Evolutionary conservation across 768 basidiomycete species (phyloP), one percentile per base, ranked within the genome.

Genomic region (Pisolithus orientalis): DNA sequence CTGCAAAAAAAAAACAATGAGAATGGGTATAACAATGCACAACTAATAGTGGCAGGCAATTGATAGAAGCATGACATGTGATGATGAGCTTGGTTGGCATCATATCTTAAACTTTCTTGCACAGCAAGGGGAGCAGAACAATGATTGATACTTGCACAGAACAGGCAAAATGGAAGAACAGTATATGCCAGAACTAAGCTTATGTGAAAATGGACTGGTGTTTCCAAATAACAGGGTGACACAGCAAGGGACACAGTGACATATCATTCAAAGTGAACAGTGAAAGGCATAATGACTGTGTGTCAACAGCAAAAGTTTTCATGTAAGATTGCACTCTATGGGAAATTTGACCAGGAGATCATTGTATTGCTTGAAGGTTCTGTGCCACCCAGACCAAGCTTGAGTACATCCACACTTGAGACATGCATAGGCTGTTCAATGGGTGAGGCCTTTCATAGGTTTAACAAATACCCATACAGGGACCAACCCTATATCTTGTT

Each of bases 401-500:
- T 71, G 40, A 87, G 75, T 7, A 78, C 82, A 6, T 64, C 52
- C 11, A 62, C 49, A 54, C 83, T 85, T 40, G 72, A 65, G 47
- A 72, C 79, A 28, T 88, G 78, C 58, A 85, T 69, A 1, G 88
- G 87, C 21, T 87, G 75, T 57, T 82, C 79, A 5, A 80, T 75
- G n/a, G 38, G 73, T 67, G 50, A 84, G 70, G 4, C 83, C 84
- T 54, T 79, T 77, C 44, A 77, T 74, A 32, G 83, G 78, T 59
- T 80, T 82, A 56, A 80, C 51, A 75, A 91, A 89, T 62, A 80
- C 83, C 86, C 87, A 90, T 6, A 84, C 80, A 10, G 88, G 88
- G 3, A 88, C 80, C 31, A 84, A 76, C 38, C 88, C 88, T 16
- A 88, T 17, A 13, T 47, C 32, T 8, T 5, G 16, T 6, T 47